Percentiles rank a stretch among this genome's conserved stretches.
These are phyloP conservation scores for Kwoniella sp. DNA, from an alignment of 768 basidiomycete genomes.

Conservation along the genomic window DNA sequence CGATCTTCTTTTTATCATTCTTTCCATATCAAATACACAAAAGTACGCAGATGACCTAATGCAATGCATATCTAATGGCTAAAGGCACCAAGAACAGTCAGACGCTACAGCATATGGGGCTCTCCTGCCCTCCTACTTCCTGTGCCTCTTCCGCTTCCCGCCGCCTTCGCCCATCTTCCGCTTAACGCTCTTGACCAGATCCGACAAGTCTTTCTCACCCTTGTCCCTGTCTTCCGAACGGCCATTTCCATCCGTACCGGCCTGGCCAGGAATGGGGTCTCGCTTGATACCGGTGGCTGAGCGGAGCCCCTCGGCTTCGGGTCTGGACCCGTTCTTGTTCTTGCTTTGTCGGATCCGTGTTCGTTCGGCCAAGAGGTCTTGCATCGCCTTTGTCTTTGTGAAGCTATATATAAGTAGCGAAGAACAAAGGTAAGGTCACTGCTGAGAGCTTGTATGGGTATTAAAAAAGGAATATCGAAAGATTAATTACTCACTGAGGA, in stretches of 20 bases:
- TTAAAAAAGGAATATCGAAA: not conserved
- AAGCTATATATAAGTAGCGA: slow-evolving; percentile 62
- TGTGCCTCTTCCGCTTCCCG: slow-evolving; percentile 19
- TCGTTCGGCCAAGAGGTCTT: slow-evolving; percentile 80
- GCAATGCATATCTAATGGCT: not conserved
- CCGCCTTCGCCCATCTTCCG: slow-evolving; percentile 62
- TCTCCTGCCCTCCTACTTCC: slow-evolving; percentile 10
- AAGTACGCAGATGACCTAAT: not conserved
- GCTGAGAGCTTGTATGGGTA: not conserved
- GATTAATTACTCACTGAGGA: slow-evolving; percentile 71
- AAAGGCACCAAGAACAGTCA: no score
- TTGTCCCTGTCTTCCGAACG: not conserved
- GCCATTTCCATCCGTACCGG: slow-evolving; percentile 57
- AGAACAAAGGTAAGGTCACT: not conserved
- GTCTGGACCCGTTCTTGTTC: not conserved
- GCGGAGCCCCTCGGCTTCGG: slow-evolving; percentile 4
- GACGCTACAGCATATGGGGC: no score
- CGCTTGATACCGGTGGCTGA: slow-evolving; percentile 16
- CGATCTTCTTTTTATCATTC: not conserved
- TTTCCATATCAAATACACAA: no score
- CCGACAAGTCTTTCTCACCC: slow-evolving; percentile 63
- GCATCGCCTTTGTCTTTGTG: slow-evolving; percentile 90
- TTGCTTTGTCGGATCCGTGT: slow-evolving; percentile 49
- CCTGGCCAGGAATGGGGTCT: slow-evolving; percentile 27
- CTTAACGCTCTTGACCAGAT: slow-evolving; percentile 83